A percentile compares a stretch with the other conserved stretches of the same genome.
phyloP scores from a whole-genome alignment of 2,329 filamentous ascomycete species.

The Claviceps purpurea region DNA sequence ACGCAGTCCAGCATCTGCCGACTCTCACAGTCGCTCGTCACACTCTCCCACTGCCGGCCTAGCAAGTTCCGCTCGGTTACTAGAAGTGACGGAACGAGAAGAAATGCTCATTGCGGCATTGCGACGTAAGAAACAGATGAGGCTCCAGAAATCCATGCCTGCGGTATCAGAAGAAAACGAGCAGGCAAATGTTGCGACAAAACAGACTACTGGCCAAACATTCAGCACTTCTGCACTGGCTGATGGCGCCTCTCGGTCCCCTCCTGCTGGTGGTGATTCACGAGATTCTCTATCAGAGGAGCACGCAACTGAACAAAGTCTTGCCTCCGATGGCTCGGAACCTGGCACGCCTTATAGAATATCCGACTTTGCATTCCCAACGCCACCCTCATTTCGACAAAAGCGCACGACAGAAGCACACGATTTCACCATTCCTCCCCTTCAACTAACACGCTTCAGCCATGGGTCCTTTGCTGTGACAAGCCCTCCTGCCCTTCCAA shows the following conservation, averaged over 20 bases:
- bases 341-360: slow-evolving; percentile 17
- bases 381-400: slow-evolving; percentile 14
- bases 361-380: slow-evolving; percentile 23
- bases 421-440: background rate
- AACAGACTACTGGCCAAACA: background rate
- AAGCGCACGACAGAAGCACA: background rate
- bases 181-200: background rate
- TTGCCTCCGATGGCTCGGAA: background rate
- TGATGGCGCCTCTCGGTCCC: background rate
- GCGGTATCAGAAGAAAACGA: slow-evolving; percentile 25
- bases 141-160: slow-evolving; percentile 34
- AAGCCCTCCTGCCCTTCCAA: slow-evolving; percentile 1
- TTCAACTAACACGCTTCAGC: background rate
- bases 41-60: slow-evolving; percentile 23
- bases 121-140: slow-evolving; percentile 41
- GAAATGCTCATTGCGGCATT: slow-evolving; percentile 45
- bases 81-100: slow-evolving; percentile 45
- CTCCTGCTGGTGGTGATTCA: background rate
- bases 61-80: slow-evolving; percentile 28
- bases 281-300: background rate
- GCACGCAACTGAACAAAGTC: slow-evolving; percentile 6
- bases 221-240: background rate
- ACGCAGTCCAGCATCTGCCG: slow-evolving; percentile 36
- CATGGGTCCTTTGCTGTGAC: background rate
- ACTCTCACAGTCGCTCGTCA: slow-evolving; percentile 30